Evolutionary conservation across 2,329 filamentous ascomycete species (phyloP).

Genomic region (Tolypocladium tundrense): DNA sequence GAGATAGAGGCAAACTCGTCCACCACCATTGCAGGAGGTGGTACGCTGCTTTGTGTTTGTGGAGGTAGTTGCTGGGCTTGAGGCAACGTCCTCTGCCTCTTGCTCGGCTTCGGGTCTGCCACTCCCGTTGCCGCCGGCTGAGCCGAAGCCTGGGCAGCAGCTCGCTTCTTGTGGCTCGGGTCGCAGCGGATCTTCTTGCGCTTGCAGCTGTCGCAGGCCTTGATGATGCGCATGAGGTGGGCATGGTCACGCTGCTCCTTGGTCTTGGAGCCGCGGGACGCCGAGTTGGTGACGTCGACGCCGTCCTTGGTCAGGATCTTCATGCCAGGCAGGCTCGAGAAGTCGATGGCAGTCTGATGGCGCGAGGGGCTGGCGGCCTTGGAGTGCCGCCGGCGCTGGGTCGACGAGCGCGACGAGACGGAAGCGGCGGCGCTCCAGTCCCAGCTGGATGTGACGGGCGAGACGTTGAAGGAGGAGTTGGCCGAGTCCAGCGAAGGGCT

Average conservation of each 20-base stretch:
- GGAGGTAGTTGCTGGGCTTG: slow-evolving; percentile 11
- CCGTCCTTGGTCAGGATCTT: slow-evolving; percentile 57
- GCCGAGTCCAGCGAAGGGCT: slow-evolving; percentile 32
- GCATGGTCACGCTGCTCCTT: slow-evolving; percentile 59
- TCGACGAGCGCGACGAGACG: slow-evolving; percentile 18
- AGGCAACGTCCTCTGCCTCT: slow-evolving; percentile 25
- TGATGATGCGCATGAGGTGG: slow-evolving; percentile 56
- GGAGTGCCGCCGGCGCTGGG: slow-evolving; percentile 13
- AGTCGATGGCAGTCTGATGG: slow-evolving; percentile 26
- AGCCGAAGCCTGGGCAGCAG: slow-evolving; percentile 19
- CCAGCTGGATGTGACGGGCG: slow-evolving; percentile 37
- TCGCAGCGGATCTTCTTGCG: slow-evolving; percentile 55
- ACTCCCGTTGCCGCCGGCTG: slow-evolving; percentile 12
- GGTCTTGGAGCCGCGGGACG: slow-evolving; percentile 53
- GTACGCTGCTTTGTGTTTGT: slow-evolving; percentile 7
- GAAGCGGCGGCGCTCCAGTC: slow-evolving; percentile 29
- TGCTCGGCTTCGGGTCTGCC: slow-evolving; percentile 23
- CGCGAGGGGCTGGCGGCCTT: slow-evolving; percentile 16
- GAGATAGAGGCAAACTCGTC: slow-evolving; percentile 1
- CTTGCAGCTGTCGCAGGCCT: slow-evolving; percentile 53
- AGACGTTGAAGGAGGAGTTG: slow-evolving; percentile 36
- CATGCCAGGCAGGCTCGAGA: slow-evolving; percentile 50
- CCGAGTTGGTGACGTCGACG: slow-evolving; percentile 50
- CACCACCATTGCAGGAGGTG: neutral
- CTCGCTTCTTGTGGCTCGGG: slow-evolving; percentile 45